These are phyloP conservation scores for Circinella minor DNA, from an alignment of 371 early-diverging fungal genomes.

Conservation along the genomic window DNA sequence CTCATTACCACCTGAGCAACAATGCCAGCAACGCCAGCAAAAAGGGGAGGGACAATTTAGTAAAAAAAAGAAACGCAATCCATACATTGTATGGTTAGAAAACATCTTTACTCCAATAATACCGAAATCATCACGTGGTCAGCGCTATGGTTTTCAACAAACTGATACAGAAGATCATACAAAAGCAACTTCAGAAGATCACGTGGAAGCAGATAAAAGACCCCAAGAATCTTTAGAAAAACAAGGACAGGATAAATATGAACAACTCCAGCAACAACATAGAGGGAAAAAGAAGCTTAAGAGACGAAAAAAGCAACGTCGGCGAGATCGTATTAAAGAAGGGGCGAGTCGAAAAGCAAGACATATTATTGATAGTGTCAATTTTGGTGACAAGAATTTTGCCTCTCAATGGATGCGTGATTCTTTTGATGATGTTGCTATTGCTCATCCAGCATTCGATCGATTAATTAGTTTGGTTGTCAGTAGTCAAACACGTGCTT, in stretches of 20 bases:
- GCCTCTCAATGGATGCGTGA: constrained; percentile 50
- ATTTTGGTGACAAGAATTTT: constrained; percentile 49
- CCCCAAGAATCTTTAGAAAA: background rate
- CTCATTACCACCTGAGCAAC: background rate
- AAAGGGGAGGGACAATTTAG: background rate
- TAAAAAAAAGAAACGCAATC: background rate
- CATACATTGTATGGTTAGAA: background rate
- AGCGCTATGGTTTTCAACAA: constrained; percentile 48
- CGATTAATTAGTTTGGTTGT: constrained; percentile 44
- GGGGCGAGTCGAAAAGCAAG: constrained; percentile 31
- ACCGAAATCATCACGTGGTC: constrained; percentile 27
- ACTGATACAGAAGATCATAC: constrained; percentile 39
- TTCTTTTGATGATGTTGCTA: constrained; percentile 45
- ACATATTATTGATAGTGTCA: constrained; percentile 43
- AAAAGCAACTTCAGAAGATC: background rate
- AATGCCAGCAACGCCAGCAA: background rate
- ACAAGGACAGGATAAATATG: constrained; percentile 3
- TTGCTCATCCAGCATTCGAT: constrained; percentile 44
- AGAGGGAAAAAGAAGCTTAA: no score
- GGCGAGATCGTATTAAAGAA: constrained; percentile 23
- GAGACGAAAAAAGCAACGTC: background rate
- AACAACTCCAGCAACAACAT: background rate
- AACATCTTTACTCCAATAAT: background rate
- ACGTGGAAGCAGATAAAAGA: constrained; percentile 1
- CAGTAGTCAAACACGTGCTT: constrained; percentile 39